A percentile compares a stretch with the other conserved stretches of the same genome.
These are phyloP conservation scores for Scenedesmus sp. DNA, from an alignment of 163 green algal genomes.

Conservation along the genomic window DNA sequence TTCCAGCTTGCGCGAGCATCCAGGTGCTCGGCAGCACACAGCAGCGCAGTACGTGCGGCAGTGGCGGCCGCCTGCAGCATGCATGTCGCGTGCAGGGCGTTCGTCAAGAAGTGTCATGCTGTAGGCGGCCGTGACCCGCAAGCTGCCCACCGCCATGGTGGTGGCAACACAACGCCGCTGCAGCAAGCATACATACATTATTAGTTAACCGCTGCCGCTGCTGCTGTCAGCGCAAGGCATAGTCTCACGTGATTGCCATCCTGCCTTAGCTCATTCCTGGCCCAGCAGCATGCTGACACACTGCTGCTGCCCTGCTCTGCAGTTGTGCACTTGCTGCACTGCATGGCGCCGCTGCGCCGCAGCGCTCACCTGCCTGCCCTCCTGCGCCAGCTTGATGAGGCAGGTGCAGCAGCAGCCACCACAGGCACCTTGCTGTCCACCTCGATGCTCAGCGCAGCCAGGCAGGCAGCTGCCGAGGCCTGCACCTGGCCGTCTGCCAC, in stretches of 20 bases:
- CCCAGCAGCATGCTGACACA: not conserved
- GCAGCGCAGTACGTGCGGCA: constrained; percentile 24
- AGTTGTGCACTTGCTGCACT: not conserved
- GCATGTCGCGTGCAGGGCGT: no score
- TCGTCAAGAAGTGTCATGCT: no score
- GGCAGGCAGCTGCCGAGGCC: constrained; percentile 11
- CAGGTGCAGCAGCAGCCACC: not conserved
- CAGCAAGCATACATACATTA: no score
- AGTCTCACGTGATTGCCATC: no score
- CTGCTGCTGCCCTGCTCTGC: not conserved
- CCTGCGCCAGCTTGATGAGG: constrained; percentile 5
- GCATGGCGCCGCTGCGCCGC: not conserved
- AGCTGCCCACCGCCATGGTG: no score
- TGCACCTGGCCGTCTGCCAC: not conserved
- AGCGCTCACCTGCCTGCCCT: not conserved
- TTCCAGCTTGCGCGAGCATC: constrained; percentile 47
- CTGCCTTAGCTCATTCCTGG: not conserved
- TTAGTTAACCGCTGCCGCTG: no score
- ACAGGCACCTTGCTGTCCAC: constrained; percentile 47
- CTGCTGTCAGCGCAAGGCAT: no score
- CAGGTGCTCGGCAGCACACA: constrained; percentile 33
- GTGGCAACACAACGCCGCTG: no score
- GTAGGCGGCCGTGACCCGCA: no score
- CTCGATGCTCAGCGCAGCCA: constrained; percentile 32
- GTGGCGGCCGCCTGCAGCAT: constrained; percentile 17